A percentile compares a stretch with the other conserved stretches of the same genome.
phyloP scores from a whole-genome alignment of 805 yeast genomes.

The Wickerhamomyces strasburgensis region DNA sequence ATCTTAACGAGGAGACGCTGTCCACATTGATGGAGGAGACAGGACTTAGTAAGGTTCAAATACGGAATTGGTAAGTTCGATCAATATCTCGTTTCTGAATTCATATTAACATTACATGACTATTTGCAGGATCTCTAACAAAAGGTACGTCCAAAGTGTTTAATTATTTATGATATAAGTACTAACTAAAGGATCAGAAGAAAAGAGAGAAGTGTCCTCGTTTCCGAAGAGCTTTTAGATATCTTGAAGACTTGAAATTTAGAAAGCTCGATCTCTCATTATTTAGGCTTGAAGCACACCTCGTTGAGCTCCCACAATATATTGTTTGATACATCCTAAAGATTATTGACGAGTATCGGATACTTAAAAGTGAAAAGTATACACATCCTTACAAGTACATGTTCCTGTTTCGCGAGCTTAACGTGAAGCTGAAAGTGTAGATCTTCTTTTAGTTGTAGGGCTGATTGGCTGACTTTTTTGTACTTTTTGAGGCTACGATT shows the following conservation, averaged over 20 bases:
- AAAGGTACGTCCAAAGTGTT: constrained; percentile 1
- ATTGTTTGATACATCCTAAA: too few species aligned
- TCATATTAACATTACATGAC: not conserved
- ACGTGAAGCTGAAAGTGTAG: not conserved
- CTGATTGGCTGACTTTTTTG: not conserved
- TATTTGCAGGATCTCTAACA: constrained; percentile 6
- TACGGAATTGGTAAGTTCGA: constrained; percentile 5
- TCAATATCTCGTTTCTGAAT: not conserved
- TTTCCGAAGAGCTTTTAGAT: not conserved
- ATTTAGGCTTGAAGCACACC: too few species aligned
- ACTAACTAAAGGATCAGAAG: constrained; percentile 2
- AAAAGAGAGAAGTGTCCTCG: not conserved
- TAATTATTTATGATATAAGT: too few species aligned
- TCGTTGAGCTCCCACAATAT: too few species aligned
- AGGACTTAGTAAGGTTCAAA: constrained; percentile 3
- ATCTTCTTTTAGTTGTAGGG: too few species aligned
- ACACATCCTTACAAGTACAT: too few species aligned
- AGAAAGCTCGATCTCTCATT: too few species aligned
- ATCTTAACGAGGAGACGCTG: constrained; percentile 1
- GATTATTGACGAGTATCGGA: too few species aligned
- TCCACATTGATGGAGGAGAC: not conserved
- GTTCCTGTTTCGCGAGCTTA: too few species aligned
- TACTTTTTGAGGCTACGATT: not conserved
- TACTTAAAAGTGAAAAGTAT: too few species aligned
- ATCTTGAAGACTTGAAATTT: too few species aligned